Evolutionary conservation across 345 rosid genomes (phyloP), one percentile per base, ranked within the genome.

Genomic region (Pistacia integerrima): DNA sequence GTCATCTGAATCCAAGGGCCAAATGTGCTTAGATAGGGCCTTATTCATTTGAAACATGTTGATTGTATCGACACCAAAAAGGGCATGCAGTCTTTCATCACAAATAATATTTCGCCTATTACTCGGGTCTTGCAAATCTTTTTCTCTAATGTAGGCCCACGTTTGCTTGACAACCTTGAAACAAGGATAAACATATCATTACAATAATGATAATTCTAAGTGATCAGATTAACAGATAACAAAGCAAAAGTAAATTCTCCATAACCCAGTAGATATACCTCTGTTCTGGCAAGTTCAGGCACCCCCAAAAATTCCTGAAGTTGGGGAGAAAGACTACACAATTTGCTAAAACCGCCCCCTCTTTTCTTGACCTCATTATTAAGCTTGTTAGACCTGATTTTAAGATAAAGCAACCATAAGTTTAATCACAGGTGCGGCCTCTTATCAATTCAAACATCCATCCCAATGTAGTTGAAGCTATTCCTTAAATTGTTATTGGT

Each of bases 31-130:
- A 73, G 89, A 74, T 60, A 88, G 79, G 62, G 80, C 90, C 74
- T 85, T 88, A 73, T 85, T 87, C 91, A 88, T 88, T 82, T 88
- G 88, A 80, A 90, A 90, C 93, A 88, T 82, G 79, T 89, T 79
- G 60, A 87, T 87, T 22, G 83, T 72, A 55, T 76, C 77, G 64
- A 89, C 89, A 70, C 73, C 74, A 33, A 87, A 87, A 76, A 89
- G 82, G 48, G 84, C 79, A 16, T 2, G 82, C 79, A 88, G 80
- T 69, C 78, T 55, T 79, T 90, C 82, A 64, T 90, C 86, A 46
- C 91, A 88, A 71, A 80, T 76, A 79, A 90, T 88, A 67, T 66
- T 82, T 54, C 84, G 85, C 85, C 76, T 85, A 66, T 88, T 85
- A 66, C 57, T 84, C 12, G 93, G 93, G 71, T 88, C 93, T 82